phyloP scores from a whole-genome alignment of 805 yeast species.

The Komagataella phaffii region DNA sequence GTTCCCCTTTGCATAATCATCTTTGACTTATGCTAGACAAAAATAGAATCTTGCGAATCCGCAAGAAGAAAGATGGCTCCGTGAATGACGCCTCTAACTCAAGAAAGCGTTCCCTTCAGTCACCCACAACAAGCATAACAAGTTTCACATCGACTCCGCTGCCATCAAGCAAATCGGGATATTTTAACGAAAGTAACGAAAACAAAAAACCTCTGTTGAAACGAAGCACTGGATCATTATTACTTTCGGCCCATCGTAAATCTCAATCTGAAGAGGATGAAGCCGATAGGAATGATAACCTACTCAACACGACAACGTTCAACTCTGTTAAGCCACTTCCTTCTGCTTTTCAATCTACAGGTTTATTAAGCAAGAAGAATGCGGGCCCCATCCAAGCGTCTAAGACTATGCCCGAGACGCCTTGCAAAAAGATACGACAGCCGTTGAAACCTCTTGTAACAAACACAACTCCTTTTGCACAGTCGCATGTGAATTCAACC shows the following conservation, averaged over 20 bases:
- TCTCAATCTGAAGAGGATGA: neutral
- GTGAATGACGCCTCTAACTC: neutral
- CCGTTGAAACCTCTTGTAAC: neutral
- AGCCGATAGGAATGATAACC: neutral
- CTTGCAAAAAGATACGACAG: conserved; percentile 31
- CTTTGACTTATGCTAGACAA: neutral
- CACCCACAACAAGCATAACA: neutral
- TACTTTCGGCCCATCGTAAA: neutral
- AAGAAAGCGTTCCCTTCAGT: neutral
- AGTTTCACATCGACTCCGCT: neutral
- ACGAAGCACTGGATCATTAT: neutral
- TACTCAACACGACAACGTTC: conserved; percentile 29
- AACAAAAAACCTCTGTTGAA: neutral
- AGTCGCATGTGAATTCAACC: neutral
- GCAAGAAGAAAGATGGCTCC: neutral
- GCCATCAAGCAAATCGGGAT: neutral
- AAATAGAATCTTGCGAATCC: neutral
- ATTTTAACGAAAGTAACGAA: neutral
- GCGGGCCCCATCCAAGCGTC: conserved; percentile 4
- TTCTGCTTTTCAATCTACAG: conserved; percentile 69
- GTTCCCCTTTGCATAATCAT: neutral
- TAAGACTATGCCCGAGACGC: conserved; percentile 46
- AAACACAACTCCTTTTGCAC: conserved; percentile 9
- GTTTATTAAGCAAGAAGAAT: conserved; percentile 51
- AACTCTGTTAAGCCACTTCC: conserved; percentile 73